Percentiles rank a stretch among this genome's conserved stretches.
These are phyloP conservation scores for Chytriomyces confervae DNA, from an alignment of 192 early-diverging fungal species.

Conservation along the genomic window DNA sequence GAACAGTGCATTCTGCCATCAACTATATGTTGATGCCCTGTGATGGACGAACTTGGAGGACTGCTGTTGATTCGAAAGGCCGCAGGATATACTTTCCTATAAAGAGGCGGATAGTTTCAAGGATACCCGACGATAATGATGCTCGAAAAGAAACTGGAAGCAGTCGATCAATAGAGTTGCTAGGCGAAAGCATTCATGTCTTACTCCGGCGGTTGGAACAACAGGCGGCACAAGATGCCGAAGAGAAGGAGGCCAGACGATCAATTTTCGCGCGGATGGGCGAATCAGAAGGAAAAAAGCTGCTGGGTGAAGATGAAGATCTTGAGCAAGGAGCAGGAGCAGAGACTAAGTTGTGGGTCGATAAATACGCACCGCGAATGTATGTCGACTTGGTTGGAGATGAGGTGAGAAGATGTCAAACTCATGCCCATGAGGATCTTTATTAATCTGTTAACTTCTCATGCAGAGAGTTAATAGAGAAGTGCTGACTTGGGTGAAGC, in stretches of 20 bases:
- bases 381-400: conserved; percentile 91
- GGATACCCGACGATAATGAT: not conserved
- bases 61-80: conserved; percentile 18
- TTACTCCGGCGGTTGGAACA: conserved; percentile 22
- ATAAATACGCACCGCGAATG: conserved; percentile 83
- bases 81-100: conserved; percentile 27
- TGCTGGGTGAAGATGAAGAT: conserved; percentile 7
- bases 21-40: conserved; percentile 31
- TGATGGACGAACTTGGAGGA: conserved; percentile 27
- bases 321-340: not conserved
- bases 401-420: conserved; percentile 64
- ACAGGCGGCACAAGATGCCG: conserved; percentile 42
- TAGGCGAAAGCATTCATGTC: conserved; percentile 31
- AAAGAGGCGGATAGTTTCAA: not conserved
- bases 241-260: conserved; percentile 32
- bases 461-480: conserved; percentile 77
- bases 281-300: conserved; percentile 6
- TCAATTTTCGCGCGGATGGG: conserved; percentile 3
- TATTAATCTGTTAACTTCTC: no score
- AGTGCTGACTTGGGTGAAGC: conserved; percentile 91
- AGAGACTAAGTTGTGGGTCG: conserved; percentile 73
- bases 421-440: no score
- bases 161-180: conserved; percentile 2
- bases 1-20: no score
- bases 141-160: not conserved